A percentile compares a stretch with the other conserved stretches of the same genome.
phyloP scores from a whole-genome alignment of 2,329 filamentous ascomycete species.

The Penicillium sp. region DNA sequence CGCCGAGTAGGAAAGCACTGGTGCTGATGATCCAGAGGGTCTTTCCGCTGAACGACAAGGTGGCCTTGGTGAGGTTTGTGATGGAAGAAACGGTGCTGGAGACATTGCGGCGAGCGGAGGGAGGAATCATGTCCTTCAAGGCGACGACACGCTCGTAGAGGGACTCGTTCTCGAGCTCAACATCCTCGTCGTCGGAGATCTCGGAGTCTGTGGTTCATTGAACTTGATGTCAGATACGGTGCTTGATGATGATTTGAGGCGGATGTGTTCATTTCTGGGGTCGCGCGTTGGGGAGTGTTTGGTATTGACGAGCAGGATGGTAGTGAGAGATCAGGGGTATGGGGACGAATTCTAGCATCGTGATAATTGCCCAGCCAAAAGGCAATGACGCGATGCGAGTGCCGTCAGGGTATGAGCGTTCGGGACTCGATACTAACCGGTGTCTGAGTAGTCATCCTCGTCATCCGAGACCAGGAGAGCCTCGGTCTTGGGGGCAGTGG shows the following conservation, averaged over 20 bases:
- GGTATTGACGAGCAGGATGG: background rate
- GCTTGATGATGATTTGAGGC: constrained; percentile 10
- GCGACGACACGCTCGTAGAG: constrained; percentile 69
- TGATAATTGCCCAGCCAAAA: background rate
- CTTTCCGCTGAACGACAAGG: constrained; percentile 70
- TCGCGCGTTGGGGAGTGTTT: constrained; percentile 5
- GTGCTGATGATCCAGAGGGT: constrained; percentile 88
- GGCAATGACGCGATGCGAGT: constrained; percentile 4
- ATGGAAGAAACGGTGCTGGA: constrained; percentile 55
- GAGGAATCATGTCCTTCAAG: constrained; percentile 73
- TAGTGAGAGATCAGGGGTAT: background rate
- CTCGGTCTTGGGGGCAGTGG: constrained; percentile 61
- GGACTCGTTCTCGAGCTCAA: constrained; percentile 56
- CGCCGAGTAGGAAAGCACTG: constrained; percentile 81
- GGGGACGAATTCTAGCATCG: background rate
- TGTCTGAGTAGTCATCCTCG: constrained; percentile 84
- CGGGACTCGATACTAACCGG: constrained; percentile 60
- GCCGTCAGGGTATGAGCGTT: background rate
- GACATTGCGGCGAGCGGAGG: constrained; percentile 68
- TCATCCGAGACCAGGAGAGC: constrained; percentile 53
- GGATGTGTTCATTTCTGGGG: constrained; percentile 4
- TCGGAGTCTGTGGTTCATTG: constrained; percentile 63
- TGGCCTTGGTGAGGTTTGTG: constrained; percentile 47
- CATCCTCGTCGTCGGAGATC: constrained; percentile 77
- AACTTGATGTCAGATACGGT: constrained; percentile 16